These are phyloP conservation scores for Lactifluus piperatus DNA, from an alignment of 768 basidiomycete species.

Conservation along the genomic window DNA sequence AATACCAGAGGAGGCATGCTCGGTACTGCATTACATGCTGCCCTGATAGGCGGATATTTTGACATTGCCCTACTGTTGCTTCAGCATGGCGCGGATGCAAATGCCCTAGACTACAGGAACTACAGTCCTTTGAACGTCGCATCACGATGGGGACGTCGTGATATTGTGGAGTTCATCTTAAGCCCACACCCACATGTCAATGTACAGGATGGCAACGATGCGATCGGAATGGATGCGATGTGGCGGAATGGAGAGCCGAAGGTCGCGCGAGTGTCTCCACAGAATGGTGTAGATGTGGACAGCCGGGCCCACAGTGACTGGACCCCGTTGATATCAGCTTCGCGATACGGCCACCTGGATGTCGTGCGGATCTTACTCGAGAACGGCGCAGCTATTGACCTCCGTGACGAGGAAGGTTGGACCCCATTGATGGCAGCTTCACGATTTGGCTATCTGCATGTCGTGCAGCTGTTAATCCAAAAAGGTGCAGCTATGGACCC, in stretches of 20 bases:
- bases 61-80: neutral
- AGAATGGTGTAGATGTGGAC: no score
- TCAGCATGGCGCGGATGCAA: neutral
- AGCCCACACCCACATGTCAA: neutral
- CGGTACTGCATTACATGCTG: neutral
- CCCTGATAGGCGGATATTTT: neutral
- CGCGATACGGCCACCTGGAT: no score
- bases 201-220: neutral
- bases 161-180: neutral
- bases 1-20: neutral
- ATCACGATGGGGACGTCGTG: neutral
- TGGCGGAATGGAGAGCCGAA: neutral
- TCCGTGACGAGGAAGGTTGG: no score
- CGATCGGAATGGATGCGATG: no score
- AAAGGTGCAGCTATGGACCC: no score
- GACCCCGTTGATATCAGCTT: no score
- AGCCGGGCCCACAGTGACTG: no score
- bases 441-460: no score
- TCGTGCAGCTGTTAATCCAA: no score
- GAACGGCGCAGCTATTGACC: no score
- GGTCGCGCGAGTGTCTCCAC: neutral
- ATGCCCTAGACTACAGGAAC: neutral
- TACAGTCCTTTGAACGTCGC: neutral
- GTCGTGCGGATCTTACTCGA: no score
- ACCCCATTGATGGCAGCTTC: no score